Evolutionary conservation across 805 yeast genomes (phyloP), one percentile per base, ranked within the genome.

Genomic region (Allodekkera sacchari): DNA sequence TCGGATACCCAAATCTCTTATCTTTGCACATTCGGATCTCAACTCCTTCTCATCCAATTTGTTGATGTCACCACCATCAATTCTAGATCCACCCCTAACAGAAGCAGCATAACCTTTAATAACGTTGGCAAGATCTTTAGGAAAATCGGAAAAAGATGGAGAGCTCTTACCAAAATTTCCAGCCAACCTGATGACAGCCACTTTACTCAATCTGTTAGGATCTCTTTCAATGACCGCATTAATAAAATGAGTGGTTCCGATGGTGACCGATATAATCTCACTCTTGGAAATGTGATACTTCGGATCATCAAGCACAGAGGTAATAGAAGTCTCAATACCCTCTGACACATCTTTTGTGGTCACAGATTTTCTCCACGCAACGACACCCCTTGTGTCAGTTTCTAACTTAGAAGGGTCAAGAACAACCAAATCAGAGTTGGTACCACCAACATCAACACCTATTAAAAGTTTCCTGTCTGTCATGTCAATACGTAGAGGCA

Each of bases 211-310:
- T 28, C 67, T 44, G 5, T 62, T 58, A 16, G 45, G 39, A 40
- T 66, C 71, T 34, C 59, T 59, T 41, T 67, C 72, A 15, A 67
- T 55, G 16, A 67, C 67, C 9, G 71, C 70, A 47, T 67, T 67
- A 42, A 67, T 64, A 47, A 67, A 67, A 37, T 67, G 72, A 1
- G 72, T 67, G 3, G 72, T 67, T n/a, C 74, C 72, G 37, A 67
- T 66, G 3, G 71, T 65, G 13, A 66, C 66, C 1, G 68, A 49
- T 5, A 50, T 45, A 6, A 67, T 54, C 7, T 53, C 47, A 12
- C 47, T 43, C 12, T 38, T 37, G 4, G 31, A 16, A 17, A 48
- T 40, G 13, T 28, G n/a, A n/a, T n/a, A n/a, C n/a, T n/a, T n/a
- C n/a, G n/a, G n/a, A n/a, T n/a, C n/a, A n/a, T n/a, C 71, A 71